Base-by-base conservation (phyloP, 495 filamentous ascomycete species). In the Penicillium turbatum region DNA sequence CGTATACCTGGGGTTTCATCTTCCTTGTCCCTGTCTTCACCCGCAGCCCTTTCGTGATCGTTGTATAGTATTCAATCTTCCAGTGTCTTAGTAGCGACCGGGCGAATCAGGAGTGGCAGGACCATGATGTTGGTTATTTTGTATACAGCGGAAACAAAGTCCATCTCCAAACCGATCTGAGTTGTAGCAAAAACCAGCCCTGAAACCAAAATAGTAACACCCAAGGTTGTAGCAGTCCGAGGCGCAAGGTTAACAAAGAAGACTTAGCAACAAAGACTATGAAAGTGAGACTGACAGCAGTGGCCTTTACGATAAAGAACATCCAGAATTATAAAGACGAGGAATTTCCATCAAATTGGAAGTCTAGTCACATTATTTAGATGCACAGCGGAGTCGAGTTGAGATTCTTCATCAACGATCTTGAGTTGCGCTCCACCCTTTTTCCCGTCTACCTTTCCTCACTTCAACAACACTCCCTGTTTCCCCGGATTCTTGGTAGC, bases 21-120 rank as follows among this genome's bases (percentile, higher is more conserved):
- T 53, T 43, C 42, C 30, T 53, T 48, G 38, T 50, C 43, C 36
- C 52, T 54, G 53, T 45, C 47, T 51, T 53, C 46, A 40, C n/a
- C n/a, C n/a, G n/a, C 39, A 26, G 37, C 15, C 42, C 35, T 26
- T 35, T 32, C 27, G 45, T 49, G 40, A 51, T 48, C 51, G 16
- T 59, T 67, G 64, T 67, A 67, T 60, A 67, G 58, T 67, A 67
- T 60, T 57, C 41, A 56, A 55, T 47, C 46, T 41, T 43, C 54
- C 29, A 62, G 48, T 57, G 51, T 59, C 53, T 57, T 57, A 57
- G 51, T 51, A 54, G 59, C 46, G 38, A 51, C 17, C 17, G 34
- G 46, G 53, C 37, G 27, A 41, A 55, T 24, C 30, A 53, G 40
- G 53, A 57, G 55, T 55, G 40, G 48, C 56, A 43, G 46, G 50